Percentiles rank a stretch among this genome's conserved stretches.
Evolutionary conservation across 495 filamentous ascomycete species (phyloP).

Genomic region (Cairneyella variabilis): DNA sequence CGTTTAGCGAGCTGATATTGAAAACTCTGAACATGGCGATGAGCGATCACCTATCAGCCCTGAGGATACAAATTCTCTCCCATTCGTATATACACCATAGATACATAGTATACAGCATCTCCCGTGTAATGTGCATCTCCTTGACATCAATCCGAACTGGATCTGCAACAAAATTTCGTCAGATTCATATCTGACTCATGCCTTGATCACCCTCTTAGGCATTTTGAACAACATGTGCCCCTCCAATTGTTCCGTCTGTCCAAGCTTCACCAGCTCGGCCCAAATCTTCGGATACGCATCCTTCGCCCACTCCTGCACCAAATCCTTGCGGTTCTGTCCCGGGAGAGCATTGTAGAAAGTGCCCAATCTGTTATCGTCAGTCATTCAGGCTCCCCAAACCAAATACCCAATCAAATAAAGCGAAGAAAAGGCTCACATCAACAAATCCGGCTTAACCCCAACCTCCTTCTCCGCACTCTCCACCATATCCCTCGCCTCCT

Average conservation of each 20-base stretch:
- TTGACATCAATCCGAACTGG: too few species aligned
- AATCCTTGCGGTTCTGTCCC: slow-evolving; percentile 52
- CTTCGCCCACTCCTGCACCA: slow-evolving; percentile 69
- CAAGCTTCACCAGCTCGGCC: slow-evolving; percentile 52
- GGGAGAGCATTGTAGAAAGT: slow-evolving; percentile 70
- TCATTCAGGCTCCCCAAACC: background rate
- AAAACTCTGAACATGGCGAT: too few species aligned
- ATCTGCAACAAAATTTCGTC: too few species aligned
- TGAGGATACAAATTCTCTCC: too few species aligned
- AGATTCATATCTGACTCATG: too few species aligned
- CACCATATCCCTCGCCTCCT: slow-evolving; percentile 60
- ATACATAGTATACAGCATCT: too few species aligned
- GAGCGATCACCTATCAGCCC: too few species aligned
- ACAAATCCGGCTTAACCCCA: slow-evolving; percentile 58
- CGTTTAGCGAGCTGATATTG: too few species aligned
- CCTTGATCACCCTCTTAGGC: slow-evolving; percentile 34
- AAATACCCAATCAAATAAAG: background rate
- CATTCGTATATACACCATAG: too few species aligned
- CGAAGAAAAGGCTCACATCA: slow-evolving; percentile 56
- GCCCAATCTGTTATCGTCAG: slow-evolving; percentile 50
- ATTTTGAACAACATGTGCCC: slow-evolving; percentile 28
- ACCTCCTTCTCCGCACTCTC: slow-evolving; percentile 59
- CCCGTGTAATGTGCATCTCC: too few species aligned
- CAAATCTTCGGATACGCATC: slow-evolving; percentile 64
- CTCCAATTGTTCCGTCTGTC: slow-evolving; percentile 33